Conservation (phyloP, 2,329 filamentous ascomycete genomes). For the Endocalyx cinctus region DNA sequence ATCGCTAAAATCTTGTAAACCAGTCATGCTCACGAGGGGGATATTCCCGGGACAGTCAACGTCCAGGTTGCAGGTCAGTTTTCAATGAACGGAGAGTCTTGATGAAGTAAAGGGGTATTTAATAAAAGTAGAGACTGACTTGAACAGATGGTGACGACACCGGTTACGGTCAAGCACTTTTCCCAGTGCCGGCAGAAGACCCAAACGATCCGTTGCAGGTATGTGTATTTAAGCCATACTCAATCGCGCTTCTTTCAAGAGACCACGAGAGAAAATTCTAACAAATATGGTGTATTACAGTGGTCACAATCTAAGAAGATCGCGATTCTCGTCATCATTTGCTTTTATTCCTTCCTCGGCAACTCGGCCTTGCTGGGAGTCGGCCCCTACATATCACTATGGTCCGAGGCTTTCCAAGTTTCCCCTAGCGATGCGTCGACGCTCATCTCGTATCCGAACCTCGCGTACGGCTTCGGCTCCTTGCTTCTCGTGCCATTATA, state of each 20-base stretch:
- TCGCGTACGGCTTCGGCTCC: slow-evolving; percentile 55
- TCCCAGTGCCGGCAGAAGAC: slow-evolving; percentile 55
- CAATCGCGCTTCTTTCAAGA: not conserved
- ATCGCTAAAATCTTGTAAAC: not conserved
- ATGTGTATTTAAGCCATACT: slow-evolving; percentile 8
- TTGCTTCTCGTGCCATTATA: slow-evolving; percentile 54
- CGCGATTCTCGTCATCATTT: slow-evolving; percentile 49
- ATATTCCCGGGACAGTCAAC: slow-evolving; percentile 53
- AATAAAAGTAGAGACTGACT: too few relatives aligned
- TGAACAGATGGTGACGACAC: slow-evolving; percentile 52
- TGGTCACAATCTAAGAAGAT: slow-evolving; percentile 54
- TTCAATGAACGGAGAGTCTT: not conserved
- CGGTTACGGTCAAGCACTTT: slow-evolving; percentile 55
- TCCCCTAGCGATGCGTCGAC: slow-evolving; percentile 47
- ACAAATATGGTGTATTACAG: slow-evolving; percentile 19
- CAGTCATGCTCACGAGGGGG: slow-evolving; percentile 49
- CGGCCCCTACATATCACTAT: slow-evolving; percentile 54
- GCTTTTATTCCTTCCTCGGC: slow-evolving; percentile 54
- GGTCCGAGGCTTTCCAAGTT: slow-evolving; percentile 46
- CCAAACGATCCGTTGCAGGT: slow-evolving; percentile 56
- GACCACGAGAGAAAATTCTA: not conserved
- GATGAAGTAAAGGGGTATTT: too few relatives aligned
- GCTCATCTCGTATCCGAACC: slow-evolving; percentile 55
- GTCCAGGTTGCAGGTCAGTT: slow-evolving; percentile 31
- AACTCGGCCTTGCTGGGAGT: slow-evolving; percentile 53